Evolutionary conservation across 441 rosid species (phyloP).

Genomic region (Breynia disticha): DNA sequence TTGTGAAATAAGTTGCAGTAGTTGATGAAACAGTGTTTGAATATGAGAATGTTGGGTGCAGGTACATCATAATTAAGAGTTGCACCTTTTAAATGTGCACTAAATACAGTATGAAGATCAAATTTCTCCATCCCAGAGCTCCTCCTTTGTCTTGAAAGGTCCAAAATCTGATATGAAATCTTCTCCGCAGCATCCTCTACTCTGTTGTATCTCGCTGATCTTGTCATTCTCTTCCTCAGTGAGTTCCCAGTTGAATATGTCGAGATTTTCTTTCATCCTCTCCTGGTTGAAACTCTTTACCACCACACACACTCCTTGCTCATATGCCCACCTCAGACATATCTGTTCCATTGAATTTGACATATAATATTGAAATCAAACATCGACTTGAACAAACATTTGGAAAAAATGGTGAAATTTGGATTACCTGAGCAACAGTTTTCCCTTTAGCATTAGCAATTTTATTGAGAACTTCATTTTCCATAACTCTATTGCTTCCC

Average conservation of each 20-base stretch:
- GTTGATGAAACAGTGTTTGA: too few relatives aligned
- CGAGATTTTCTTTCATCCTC: constrained; percentile 45
- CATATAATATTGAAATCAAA: too few relatives aligned
- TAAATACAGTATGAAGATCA: constrained; percentile 9
- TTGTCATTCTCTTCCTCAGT: constrained; percentile 27
- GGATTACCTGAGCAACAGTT: constrained; percentile 35
- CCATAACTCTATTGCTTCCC: constrained; percentile 33
- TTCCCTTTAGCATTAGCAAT: constrained; percentile 37
- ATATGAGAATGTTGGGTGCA: too few relatives aligned
- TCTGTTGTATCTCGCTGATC: constrained; percentile 33
- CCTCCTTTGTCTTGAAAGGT: constrained; percentile 33
- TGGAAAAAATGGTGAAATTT: neutral
- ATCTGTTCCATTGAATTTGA: constrained; percentile 27
- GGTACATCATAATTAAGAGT: too few relatives aligned
- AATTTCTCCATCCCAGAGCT: constrained; percentile 49
- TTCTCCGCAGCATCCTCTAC: constrained; percentile 28
- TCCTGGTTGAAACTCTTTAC: constrained; percentile 46
- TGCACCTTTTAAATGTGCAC: too few relatives aligned
- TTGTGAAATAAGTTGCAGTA: too few relatives aligned
- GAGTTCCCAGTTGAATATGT: constrained; percentile 38
- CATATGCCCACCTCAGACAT: constrained; percentile 44
- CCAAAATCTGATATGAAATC: constrained; percentile 32
- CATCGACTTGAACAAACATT: neutral
- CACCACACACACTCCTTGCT: constrained; percentile 28
- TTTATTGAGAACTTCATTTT: constrained; percentile 25